Percentiles rank a stretch among this genome's conserved stretches.
Evolutionary conservation across 2,329 filamentous ascomycete species (phyloP).

Genomic region (Colletotrichum musicola): DNA sequence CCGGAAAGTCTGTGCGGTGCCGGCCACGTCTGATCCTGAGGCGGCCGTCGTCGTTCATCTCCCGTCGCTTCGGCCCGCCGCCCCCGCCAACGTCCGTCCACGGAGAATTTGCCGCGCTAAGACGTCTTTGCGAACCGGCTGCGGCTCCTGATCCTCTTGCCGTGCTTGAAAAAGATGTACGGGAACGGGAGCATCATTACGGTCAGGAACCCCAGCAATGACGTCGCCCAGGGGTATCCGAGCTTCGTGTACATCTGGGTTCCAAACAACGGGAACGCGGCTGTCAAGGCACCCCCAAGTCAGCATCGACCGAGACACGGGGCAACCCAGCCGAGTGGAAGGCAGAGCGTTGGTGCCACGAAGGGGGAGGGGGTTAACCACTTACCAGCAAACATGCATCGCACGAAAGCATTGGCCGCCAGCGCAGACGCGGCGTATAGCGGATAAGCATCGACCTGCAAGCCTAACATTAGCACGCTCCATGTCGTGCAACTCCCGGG

Average conservation of each 20-base stretch:
- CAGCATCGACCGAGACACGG: constrained; percentile 26
- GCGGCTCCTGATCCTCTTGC: constrained; percentile 66
- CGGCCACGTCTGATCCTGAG: constrained; percentile 16
- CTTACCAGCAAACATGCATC: constrained; percentile 80
- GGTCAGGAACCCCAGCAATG: constrained; percentile 71
- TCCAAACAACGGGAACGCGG: constrained; percentile 82
- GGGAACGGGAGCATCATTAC: constrained; percentile 74
- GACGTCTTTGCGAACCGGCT: constrained; percentile 63
- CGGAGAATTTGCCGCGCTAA: constrained; percentile 13
- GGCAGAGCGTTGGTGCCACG: constrained; percentile 31
- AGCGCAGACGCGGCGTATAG: constrained; percentile 81
- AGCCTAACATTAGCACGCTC: constrained; percentile 29
- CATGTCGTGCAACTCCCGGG: constrained; percentile 23
- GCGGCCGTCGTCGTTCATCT: constrained; percentile 7
- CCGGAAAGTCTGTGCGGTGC: constrained; percentile 32
- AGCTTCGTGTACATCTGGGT: constrained; percentile 78
- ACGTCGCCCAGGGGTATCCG: constrained; percentile 78
- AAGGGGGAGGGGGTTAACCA: constrained; percentile 22
- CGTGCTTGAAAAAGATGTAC: constrained; percentile 72
- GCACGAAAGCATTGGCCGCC: constrained; percentile 85
- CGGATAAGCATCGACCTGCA: constrained; percentile 80
- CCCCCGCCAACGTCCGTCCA: constrained; percentile 2
- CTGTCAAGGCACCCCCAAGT: constrained; percentile 51
- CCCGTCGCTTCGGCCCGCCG: constrained; percentile 18
- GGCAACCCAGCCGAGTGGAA: constrained; percentile 42